Conservation (phyloP, 148 eudicot species). For the Camellia sinensis region DNA sequence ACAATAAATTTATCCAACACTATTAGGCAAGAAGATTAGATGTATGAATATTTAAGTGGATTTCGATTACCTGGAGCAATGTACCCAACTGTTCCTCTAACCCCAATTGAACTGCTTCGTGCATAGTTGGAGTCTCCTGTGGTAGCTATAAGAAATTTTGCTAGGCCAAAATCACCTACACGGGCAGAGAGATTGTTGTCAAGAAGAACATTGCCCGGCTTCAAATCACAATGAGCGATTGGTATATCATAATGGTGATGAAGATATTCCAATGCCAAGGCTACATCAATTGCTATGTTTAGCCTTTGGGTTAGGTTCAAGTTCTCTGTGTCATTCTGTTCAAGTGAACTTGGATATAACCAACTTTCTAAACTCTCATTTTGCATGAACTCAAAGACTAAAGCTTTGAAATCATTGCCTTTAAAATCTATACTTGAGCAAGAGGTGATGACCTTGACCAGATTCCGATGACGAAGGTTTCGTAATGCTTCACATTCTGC, state of each 20-base stretch:
- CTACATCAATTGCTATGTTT: conserved; percentile 30
- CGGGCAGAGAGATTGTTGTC: conserved; percentile 20
- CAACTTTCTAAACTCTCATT: conserved; percentile 33
- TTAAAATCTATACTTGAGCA: conserved; percentile 22
- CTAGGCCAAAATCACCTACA: conserved; percentile 32
- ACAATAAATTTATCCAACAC: background rate
- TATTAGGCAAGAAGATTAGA: background rate
- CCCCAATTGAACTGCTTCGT: conserved; percentile 12
- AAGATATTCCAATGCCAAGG: conserved; percentile 30
- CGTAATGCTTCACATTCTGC: conserved; percentile 31
- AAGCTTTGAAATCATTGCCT: conserved; percentile 24
- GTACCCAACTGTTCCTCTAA: conserved; percentile 29
- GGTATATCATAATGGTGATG: conserved; percentile 16
- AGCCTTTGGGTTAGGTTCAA: conserved; percentile 19
- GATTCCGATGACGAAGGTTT: conserved; percentile 26
- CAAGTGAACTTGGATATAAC: conserved; percentile 12
- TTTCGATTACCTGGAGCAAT: conserved; percentile 24
- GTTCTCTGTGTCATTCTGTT: background rate
- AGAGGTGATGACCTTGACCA: conserved; percentile 25
- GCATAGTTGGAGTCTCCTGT: background rate
- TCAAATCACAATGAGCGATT: conserved; percentile 20
- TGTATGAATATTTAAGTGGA: background rate
- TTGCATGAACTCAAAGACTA: conserved; percentile 26
- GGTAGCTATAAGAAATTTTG: conserved; percentile 15
- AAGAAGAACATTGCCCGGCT: conserved; percentile 29